Conservation (phyloP, 2,329 filamentous ascomycete genomes). For the Ophiostoma sp. region DNA sequence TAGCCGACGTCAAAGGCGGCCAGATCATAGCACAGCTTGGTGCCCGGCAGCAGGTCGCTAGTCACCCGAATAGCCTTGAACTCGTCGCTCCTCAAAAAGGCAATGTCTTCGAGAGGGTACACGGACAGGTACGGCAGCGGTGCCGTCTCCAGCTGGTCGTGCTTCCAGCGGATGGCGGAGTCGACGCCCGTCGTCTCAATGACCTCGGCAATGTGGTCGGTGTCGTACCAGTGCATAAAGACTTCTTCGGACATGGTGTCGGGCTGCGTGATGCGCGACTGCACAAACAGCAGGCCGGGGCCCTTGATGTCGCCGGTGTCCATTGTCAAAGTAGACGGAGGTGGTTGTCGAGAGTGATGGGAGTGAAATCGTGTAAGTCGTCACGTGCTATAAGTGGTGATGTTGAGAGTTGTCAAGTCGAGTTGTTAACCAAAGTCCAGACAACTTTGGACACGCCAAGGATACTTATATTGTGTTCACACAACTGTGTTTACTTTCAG, state of each 20-base stretch:
- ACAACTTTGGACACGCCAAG: neutral
- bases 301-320: constrained; percentile 19
- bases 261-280: constrained; percentile 33
- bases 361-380: neutral
- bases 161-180: constrained; percentile 38
- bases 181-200: constrained; percentile 38
- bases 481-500: neutral
- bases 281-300: constrained; percentile 38
- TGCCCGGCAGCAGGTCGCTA: constrained; percentile 35
- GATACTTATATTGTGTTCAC: neutral
- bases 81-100: constrained; percentile 38
- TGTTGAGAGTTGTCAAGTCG: neutral
- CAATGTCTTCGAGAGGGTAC: constrained; percentile 41
- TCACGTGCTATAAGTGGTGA: constrained; percentile 2
- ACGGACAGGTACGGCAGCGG: constrained; percentile 40
- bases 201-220: constrained; percentile 43
- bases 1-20: constrained; percentile 32
- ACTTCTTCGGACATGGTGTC: constrained; percentile 36
- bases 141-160: constrained; percentile 31
- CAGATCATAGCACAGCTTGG: constrained; percentile 32
- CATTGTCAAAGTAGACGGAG: too few relatives aligned
- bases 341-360: neutral
- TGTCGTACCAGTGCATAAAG: constrained; percentile 43
- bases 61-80: constrained; percentile 39
- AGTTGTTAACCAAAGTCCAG: neutral